A percentile compares a stretch with the other conserved stretches of the same genome.
Conservation (phyloP, 2,329 filamentous ascomycete species). For the Fonsecaea nubica region DNA sequence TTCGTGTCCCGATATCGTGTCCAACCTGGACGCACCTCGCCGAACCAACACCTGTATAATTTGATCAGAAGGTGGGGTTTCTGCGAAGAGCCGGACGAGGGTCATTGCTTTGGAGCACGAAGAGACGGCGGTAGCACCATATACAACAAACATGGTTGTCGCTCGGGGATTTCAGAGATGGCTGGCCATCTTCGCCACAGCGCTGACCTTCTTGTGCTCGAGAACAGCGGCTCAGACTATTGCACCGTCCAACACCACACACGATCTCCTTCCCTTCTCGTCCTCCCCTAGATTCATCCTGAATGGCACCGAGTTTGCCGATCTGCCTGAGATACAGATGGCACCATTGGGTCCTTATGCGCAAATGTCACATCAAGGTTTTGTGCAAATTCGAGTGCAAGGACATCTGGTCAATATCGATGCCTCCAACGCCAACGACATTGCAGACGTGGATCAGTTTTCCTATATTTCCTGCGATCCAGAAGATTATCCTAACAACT, state of each 20-base stretch:
- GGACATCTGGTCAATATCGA: constrained; percentile 36
- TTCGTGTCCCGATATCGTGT: neutral
- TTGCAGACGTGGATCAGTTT: constrained; percentile 39
- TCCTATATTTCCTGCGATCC: constrained; percentile 52
- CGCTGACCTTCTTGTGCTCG: constrained; percentile 22
- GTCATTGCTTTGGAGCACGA: neutral
- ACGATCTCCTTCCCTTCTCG: constrained; percentile 33
- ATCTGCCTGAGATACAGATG: constrained; percentile 28
- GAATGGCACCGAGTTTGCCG: constrained; percentile 36
- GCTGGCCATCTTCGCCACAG: constrained; percentile 19
- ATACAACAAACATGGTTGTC: constrained; percentile 14
- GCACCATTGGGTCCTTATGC: constrained; percentile 36
- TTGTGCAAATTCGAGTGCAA: constrained; percentile 27
- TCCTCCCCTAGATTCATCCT: constrained; percentile 37
- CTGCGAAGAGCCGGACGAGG: neutral
- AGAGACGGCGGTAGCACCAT: constrained; percentile 5
- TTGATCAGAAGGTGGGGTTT: constrained; percentile 5
- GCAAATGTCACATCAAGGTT: constrained; percentile 33
- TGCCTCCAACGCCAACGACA: constrained; percentile 36
- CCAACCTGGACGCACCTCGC: constrained; percentile 4
- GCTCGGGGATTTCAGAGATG: constrained; percentile 8
- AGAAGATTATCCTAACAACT: constrained; percentile 48
- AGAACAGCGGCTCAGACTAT: constrained; percentile 32
- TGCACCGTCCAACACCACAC: constrained; percentile 35
- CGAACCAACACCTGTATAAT: neutral